A percentile compares a stretch with the other conserved stretches of the same genome.
phyloP scores from a whole-genome alignment of 129 eudicot species.

The Lactuca sativa region DNA sequence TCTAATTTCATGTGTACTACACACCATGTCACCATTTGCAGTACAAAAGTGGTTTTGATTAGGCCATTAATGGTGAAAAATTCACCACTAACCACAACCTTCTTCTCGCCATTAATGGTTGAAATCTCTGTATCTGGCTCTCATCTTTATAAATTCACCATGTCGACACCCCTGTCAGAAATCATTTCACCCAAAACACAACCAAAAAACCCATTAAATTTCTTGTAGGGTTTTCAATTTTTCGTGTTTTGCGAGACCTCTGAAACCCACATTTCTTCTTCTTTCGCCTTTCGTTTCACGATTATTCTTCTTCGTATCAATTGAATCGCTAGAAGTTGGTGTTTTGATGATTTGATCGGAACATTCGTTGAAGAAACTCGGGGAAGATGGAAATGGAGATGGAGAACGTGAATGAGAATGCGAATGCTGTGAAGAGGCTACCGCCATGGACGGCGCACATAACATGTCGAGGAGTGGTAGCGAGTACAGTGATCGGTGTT shows the following conservation, averaged over 20 bases:
- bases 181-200: slow-evolving; percentile 1
- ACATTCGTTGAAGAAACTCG: not conserved
- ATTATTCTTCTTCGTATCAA: not conserved
- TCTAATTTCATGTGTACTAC: slow-evolving; percentile 26
- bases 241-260: not conserved
- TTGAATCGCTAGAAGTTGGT: not conserved
- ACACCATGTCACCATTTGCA: slow-evolving; percentile 27
- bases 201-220: not conserved
- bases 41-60: slow-evolving; percentile 34
- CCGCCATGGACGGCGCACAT: slow-evolving; percentile 85
- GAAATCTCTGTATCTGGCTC: not conserved
- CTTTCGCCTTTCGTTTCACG: not conserved
- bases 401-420: slow-evolving; percentile 26
- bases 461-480: slow-evolving; percentile 65
- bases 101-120: slow-evolving; percentile 15
- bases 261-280: not conserved
- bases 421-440: slow-evolving; percentile 46
- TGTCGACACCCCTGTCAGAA: not conserved
- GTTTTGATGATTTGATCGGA: not conserved
- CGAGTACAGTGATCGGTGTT: slow-evolving; percentile 68
- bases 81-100: slow-evolving; percentile 10
- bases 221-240: slow-evolving; percentile 15
- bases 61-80: slow-evolving; percentile 32
- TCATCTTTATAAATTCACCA: slow-evolving; percentile 16
- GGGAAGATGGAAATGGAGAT: slow-evolving; percentile 25